Base-by-base conservation (phyloP, 225 moss, liverwort and hornwort genomes). In the Sphagnum tenellum region DNA sequence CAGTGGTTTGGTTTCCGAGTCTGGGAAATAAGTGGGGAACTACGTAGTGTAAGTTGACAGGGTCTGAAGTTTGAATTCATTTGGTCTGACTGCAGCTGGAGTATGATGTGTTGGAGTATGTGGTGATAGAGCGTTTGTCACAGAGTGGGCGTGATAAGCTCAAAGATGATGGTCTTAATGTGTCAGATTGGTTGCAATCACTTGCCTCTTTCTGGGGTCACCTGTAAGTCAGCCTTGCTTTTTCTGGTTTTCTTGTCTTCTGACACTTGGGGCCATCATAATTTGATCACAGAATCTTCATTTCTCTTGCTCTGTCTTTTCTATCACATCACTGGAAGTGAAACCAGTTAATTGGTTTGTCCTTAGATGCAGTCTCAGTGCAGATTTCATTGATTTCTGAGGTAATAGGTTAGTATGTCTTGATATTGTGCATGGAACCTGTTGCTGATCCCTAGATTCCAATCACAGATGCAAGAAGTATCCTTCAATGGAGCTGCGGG, bases 151-250 rank as follows among this genome's bases (percentile, higher is more conserved):
- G 98, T 70, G 93, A 98, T 57, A 98, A 98, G 78, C 81, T 98
- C 11, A 98, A 98, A 79, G 98, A 98, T 49, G 98, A 98, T 62
- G 98, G 98, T 13, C 81, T 98, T 52, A 98, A 98, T 66, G 92
- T 98, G 51, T 98, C 98, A 57, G 98, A 98, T 79, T 98, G 98
- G 98, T 78, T 98, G 76, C 98, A 98, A 67, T 98, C 98, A 47
- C 93, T 98, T 73, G 98, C 98, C 70, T 98, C 93, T 8, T 98
- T 98, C 63, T 98, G 98, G 98, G 98, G 98, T 64, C 93, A 93
- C 71, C 74, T 98, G 96, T 98, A 80, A 70, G 96, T 77, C 29
- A 29, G 29, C 29, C 29, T 29, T 29, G 29, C 29, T 9, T 67
- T 72, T 11, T 56, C 44, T 62, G 7, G 45, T 53, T 53, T 53